These are phyloP conservation scores for Comarum palustre DNA, from an alignment of 306 rosid genomes.

Conservation along the genomic window DNA sequence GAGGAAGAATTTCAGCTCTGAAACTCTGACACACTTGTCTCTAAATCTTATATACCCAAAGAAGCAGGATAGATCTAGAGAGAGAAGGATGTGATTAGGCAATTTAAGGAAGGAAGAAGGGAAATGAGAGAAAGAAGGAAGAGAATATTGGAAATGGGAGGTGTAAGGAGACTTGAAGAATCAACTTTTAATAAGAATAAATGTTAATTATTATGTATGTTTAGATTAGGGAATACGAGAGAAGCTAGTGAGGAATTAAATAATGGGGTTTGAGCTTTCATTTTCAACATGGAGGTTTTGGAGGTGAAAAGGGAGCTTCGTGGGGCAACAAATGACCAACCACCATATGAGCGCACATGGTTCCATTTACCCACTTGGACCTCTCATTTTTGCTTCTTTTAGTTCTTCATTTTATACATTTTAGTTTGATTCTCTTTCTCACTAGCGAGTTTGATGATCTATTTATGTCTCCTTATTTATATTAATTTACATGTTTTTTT, in stretches of 20 bases:
- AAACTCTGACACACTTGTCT: conserved; percentile 25
- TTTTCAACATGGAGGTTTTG: conserved; percentile 27
- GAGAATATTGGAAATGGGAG: conserved; percentile 26
- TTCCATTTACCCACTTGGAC: conserved; percentile 42
- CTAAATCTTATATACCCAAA: conserved; percentile 6
- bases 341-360: conserved; percentile 49
- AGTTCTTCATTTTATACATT: not conserved
- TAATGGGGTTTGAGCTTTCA: conserved; percentile 20
- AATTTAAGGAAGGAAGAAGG: not conserved
- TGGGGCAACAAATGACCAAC: conserved; percentile 41
- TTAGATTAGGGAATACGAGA: not conserved
- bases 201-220: not conserved
- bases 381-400: not conserved
- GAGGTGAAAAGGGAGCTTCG: conserved; percentile 29
- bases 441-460: not conserved
- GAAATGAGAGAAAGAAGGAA: conserved; percentile 5
- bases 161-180: conserved; percentile 24
- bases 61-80: not conserved
- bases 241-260: not conserved
- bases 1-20: conserved; percentile 11
- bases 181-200: conserved; percentile 8
- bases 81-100: not conserved
- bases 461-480: not conserved
- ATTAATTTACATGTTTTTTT: not conserved
- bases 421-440: not conserved